These are phyloP conservation scores for Syzygium jambos DNA, from an alignment of 345 rosid species.

Conservation along the genomic window DNA sequence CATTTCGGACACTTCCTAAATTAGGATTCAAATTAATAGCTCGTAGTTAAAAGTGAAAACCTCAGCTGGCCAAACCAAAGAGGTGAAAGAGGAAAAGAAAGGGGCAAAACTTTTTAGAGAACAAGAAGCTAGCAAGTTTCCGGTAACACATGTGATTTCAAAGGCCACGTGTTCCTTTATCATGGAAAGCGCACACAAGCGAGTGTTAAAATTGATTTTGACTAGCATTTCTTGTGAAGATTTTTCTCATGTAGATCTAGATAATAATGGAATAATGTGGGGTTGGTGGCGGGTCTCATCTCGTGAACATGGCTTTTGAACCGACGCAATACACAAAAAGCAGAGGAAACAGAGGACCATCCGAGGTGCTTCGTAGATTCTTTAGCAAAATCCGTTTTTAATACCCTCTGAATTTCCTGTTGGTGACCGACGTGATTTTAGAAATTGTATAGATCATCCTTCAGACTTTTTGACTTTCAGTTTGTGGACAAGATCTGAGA, in stretches of 20 bases:
- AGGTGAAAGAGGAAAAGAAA: background rate
- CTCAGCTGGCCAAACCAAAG: background rate
- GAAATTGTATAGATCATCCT: background rate
- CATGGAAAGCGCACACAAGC: background rate
- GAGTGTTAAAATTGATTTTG: background rate
- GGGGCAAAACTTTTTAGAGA: background rate
- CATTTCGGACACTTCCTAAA: background rate
- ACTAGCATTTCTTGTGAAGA: background rate
- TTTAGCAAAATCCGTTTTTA: background rate
- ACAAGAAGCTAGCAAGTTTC: background rate
- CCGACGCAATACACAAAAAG: background rate
- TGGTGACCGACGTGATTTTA: background rate
- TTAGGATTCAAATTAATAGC: background rate
- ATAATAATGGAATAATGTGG: background rate
- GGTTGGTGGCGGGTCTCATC: conserved; percentile 7
- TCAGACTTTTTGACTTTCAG: background rate
- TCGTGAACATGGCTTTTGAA: conserved; percentile 5
- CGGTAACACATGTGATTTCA: background rate
- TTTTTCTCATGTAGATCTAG: background rate
- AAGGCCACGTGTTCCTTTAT: background rate
- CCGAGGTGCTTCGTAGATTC: background rate
- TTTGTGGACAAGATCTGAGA: background rate
- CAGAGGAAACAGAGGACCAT: background rate
- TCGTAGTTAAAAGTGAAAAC: background rate
- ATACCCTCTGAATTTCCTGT: background rate